phyloP scores from a whole-genome alignment of 2,329 filamentous ascomycete genomes.

The Exophiala oligosperma region DNA sequence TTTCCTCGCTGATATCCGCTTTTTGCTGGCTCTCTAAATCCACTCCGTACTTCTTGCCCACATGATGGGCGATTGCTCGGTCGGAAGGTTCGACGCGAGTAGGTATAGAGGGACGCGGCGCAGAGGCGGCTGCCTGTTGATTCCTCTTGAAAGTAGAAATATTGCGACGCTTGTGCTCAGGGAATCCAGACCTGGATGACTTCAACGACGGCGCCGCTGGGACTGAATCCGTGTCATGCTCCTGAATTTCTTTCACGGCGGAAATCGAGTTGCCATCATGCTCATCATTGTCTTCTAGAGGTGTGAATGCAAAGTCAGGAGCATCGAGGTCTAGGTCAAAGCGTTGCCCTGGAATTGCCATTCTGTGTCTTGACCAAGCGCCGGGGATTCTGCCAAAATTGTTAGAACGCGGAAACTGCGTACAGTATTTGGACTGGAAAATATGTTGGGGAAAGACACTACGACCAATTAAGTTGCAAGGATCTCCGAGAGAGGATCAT shows the following conservation, averaged over 20 bases:
- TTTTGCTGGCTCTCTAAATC: slow-evolving; percentile 59
- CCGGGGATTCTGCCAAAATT: background rate
- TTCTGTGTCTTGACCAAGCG: slow-evolving; percentile 2
- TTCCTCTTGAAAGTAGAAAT: slow-evolving; percentile 79
- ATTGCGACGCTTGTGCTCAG: slow-evolving; percentile 74
- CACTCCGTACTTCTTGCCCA: slow-evolving; percentile 21
- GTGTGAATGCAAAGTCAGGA: slow-evolving; percentile 37
- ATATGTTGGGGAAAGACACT: too few relatives aligned
- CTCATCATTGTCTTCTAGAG: slow-evolving; percentile 33
- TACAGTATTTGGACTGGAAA: background rate
- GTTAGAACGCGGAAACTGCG: background rate
- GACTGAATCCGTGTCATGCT: slow-evolving; percentile 59
- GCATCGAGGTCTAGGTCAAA: slow-evolving; percentile 62
- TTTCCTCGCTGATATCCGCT: slow-evolving; percentile 76
- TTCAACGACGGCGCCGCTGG: slow-evolving; percentile 58
- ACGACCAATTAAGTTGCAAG: too few relatives aligned
- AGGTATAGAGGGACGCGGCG: slow-evolving; percentile 18
- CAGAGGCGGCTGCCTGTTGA: slow-evolving; percentile 36
- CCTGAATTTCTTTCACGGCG: slow-evolving; percentile 74
- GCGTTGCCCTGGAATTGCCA: slow-evolving; percentile 51
- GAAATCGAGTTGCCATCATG: slow-evolving; percentile 32
- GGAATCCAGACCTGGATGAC: slow-evolving; percentile 72
- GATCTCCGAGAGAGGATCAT: too few relatives aligned
- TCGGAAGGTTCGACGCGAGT: slow-evolving; percentile 25
- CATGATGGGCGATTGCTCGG: slow-evolving; percentile 25